Evolutionary conservation across 2,329 filamentous ascomycete species (phyloP), one percentile per base, ranked within the genome.

Genomic region (Pseudogymnoascus sp.): DNA sequence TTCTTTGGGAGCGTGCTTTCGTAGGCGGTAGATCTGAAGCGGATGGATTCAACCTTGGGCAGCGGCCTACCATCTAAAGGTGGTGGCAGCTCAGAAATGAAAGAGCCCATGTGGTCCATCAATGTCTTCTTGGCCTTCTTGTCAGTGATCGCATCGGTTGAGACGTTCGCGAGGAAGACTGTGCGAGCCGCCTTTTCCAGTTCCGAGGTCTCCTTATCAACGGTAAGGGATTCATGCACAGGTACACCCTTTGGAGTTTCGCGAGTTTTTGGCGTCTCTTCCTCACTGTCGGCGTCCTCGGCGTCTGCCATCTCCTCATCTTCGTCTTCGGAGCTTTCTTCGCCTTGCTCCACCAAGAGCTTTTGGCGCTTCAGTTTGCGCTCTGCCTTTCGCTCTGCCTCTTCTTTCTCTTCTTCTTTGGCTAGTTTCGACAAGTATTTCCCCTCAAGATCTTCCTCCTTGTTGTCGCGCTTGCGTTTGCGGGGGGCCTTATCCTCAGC

Each of bases 21-120:
- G 75, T 96, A 98, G 2, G 95, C 90, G 12, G 92, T 91, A 6
- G 93, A 98, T 64, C 95, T 90, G 81, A 98, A 99, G 22, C 95
- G 91, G 65, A 99, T 82, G 2, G 93, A 96, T 74, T 96, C 90
- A 50, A 99, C 81, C 71, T 90, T 93, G 75, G 90, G 89, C 19
- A 81, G 78, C 11, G 77, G 74, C 19, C 78, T 78, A 43, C 76
- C 74, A 64, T 77, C 73, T 46, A 76, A 70, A 1, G 82, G 78
- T 1, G 74, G 75, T 56, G 76, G 80, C 66, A 78, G 78, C 69
- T 74, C 81, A 69, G 81, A 78, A 60, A 96, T 80, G 71, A 91
- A 89, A 0, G 91, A 91, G n/a, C 84, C 81, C 53, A 97, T 84
- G 74, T 97, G 91, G 43, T 83, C 79, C 68, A 91, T 79, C 31